phyloP scores from a whole-genome alignment of 1,284 basidiomycete species.

The Puccinia coronata region DNA sequence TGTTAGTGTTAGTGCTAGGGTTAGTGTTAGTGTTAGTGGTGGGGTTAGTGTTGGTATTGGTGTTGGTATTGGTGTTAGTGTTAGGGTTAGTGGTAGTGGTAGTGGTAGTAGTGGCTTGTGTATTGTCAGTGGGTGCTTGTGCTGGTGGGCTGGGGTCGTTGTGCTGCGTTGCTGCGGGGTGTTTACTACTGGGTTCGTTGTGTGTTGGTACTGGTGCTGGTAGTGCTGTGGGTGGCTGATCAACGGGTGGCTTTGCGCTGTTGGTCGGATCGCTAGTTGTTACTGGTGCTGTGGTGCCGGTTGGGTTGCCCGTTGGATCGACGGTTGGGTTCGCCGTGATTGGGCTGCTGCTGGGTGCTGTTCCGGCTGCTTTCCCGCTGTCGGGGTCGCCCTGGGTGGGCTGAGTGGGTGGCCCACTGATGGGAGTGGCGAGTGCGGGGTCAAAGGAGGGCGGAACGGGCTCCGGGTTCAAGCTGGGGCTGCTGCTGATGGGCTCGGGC shows the following conservation, averaged over 20 bases:
- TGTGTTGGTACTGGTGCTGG: not conserved
- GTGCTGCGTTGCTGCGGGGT: not conserved
- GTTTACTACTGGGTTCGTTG: not conserved
- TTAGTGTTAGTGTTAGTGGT: not conserved
- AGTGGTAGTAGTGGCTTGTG: not conserved
- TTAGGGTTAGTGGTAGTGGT: not conserved
- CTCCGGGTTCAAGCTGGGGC: not conserved
- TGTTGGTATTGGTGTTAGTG: not conserved
- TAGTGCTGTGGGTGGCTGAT: not conserved
- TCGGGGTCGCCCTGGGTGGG: not conserved
- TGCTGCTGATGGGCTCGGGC: too few relatives aligned
- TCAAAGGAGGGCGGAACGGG: conserved; percentile 1
- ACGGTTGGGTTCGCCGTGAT: not conserved
- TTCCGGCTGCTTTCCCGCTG: not conserved
- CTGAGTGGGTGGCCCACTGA: not conserved
- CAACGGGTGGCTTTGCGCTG: not conserved
- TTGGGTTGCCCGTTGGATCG: not conserved
- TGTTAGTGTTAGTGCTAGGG: not conserved
- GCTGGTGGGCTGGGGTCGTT: not conserved
- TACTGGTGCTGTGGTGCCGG: not conserved
- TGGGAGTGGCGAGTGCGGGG: not conserved
- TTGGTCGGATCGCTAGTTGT: not conserved
- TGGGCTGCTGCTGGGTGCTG: too few relatives aligned
- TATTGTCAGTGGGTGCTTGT: not conserved
- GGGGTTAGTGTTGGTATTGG: not conserved